Evolutionary conservation across 305 asterid species (phyloP), one percentile per base, ranked within the genome.

Genomic region (Salvia sclarea): DNA sequence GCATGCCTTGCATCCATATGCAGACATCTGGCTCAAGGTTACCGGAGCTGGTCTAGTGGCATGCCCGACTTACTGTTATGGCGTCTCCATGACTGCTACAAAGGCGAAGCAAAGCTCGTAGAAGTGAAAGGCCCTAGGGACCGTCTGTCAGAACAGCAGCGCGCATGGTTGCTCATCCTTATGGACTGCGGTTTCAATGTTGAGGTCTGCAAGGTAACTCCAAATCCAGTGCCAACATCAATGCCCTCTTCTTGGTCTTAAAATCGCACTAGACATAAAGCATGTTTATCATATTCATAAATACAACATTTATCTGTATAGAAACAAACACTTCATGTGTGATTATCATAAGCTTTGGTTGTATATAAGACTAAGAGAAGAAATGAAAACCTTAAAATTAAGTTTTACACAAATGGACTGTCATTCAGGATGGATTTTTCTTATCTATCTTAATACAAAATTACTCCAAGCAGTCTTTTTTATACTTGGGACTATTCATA

Each of bases 121-220:
- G 99, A 94, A 76, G 99, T 94, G 3, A 94, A 94, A 81, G 99
- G 99, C 45, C 97, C 99, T 5, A 80, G 82, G 61, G 99, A 94
- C 66, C 75, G 95, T 64, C 95, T 94, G 41, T 91, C 99, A 1
- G 98, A 94, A 80, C 99, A 91, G 78, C 99, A 94, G 76, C 95
- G 85, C n/a, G 98, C 96, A 0, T 94, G 99, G 99, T 71, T 94
- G 70, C 88, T 89, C 8, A 79, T 91, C 67, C 78, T 94, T 9
- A 87, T 83, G 75, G 95, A 94, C 69, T 91, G 83, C 62, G 98
- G 98, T 72, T 84, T 94, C 79, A 63, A 21, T 22, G 92, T 90
- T 44, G 97, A 94, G 86, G 85, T 91, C 52, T 94, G 97, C 85
- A 91, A 89, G 85, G 96, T 91, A 37, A 80, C 79, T 79, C 91